phyloP scores from a whole-genome alignment of 2,329 filamentous ascomycete genomes.

The Zymoseptoria passerinii region DNA sequence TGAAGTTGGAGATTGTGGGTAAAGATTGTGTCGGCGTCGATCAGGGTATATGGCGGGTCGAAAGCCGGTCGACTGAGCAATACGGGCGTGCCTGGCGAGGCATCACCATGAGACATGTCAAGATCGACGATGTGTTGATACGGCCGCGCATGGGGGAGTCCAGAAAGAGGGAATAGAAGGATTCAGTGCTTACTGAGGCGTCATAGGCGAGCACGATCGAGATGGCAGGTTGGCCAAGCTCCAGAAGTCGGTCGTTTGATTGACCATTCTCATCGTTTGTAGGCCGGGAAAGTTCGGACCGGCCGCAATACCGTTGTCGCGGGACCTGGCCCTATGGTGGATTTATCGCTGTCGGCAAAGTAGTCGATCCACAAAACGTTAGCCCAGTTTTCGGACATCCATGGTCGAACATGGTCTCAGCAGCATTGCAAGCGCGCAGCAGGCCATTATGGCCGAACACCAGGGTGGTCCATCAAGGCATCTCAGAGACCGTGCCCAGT shows the following conservation, averaged over 20 bases:
- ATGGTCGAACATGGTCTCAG: not conserved
- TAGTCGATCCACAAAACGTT: not conserved
- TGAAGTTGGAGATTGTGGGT: not conserved
- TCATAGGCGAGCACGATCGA: not conserved
- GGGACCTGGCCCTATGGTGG: not conserved
- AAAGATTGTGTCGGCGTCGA: not conserved
- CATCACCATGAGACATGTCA: not conserved
- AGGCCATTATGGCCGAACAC: not conserved
- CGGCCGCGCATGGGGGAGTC: not conserved
- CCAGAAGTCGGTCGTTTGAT: not conserved
- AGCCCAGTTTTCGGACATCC: not conserved
- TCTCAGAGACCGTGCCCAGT: not conserved
- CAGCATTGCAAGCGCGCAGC: not conserved
- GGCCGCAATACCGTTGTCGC: not conserved
- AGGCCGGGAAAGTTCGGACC: not conserved
- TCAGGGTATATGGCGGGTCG: not conserved
- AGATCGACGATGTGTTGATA: not conserved
- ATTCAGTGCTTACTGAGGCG: not conserved
- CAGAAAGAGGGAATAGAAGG: not conserved
- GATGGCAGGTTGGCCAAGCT: not conserved
- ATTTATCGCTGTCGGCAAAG: not conserved
- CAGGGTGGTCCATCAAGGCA: not conserved
- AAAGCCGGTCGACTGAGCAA: not conserved
- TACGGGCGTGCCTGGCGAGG: not conserved
- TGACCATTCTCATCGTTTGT: not conserved